Percentiles rank a stretch among this genome's conserved stretches.
phyloP scores from a whole-genome alignment of 768 basidiomycete genomes.

The Coprinopsis strossmayeri region DNA sequence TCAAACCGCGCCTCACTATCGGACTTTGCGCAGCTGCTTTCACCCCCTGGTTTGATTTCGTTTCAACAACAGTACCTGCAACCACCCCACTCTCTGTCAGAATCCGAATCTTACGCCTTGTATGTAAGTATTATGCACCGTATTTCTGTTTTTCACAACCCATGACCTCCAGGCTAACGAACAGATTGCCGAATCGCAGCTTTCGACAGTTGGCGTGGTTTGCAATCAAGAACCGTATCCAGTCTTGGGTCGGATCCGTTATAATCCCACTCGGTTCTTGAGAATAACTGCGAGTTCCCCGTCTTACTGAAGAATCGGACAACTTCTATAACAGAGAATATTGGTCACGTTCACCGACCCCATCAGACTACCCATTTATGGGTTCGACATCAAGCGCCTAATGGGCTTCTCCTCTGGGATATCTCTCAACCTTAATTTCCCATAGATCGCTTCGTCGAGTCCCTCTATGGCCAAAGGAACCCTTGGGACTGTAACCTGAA shows the following conservation, averaged over 20 bases:
- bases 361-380: neutral
- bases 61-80: neutral
- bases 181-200: slow-evolving; percentile 6
- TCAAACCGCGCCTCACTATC: too few relatives aligned
- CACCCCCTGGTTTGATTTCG: neutral
- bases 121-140: slow-evolving; percentile 1
- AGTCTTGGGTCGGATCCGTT: slow-evolving; percentile 1
- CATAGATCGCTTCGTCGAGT: neutral
- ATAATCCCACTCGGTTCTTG: slow-evolving; percentile 2
- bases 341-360: neutral
- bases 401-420: neutral
- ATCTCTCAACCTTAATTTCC: slow-evolving; percentile 1
- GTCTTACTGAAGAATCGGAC: neutral
- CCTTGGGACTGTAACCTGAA: neutral
- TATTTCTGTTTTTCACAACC: neutral
- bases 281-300: neutral
- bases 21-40: too few relatives aligned
- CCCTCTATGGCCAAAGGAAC: slow-evolving; percentile 1
- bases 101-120: neutral
- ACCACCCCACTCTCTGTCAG: neutral
- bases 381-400: slow-evolving; percentile 3
- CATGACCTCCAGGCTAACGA: slow-evolving; percentile 6
- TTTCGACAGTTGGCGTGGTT: neutral
- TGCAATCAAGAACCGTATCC: neutral
- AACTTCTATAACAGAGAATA: neutral